Evolutionary conservation across 306 rosid species (phyloP).

Genomic region (Citrullus amarus): DNA sequence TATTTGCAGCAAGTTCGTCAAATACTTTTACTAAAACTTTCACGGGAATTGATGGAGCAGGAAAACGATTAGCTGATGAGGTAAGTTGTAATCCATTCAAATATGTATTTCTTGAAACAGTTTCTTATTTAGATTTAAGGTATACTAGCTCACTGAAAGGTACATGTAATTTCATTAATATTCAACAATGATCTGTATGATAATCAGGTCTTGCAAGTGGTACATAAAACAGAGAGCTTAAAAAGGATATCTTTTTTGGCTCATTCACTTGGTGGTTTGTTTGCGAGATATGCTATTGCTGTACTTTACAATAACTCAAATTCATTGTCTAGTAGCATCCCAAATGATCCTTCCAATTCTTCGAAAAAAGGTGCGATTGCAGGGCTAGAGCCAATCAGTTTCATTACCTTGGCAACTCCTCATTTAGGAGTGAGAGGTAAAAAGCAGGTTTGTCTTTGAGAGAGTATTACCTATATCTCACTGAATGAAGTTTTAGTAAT

Average conservation of each 20-base stretch:
- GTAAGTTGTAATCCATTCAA: constrained; percentile 36
- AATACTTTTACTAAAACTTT: constrained; percentile 77
- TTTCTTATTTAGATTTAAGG: not conserved
- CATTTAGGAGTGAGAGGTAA: constrained; percentile 94
- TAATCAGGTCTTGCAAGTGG: constrained; percentile 66
- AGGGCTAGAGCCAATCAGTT: constrained; percentile 81
- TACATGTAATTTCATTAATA: constrained; percentile 11
- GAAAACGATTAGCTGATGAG: constrained; percentile 84
- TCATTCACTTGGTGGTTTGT: constrained; percentile 93
- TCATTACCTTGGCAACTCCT: constrained; percentile 89
- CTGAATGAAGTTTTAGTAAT: not conserved
- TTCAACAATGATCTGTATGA: constrained; percentile 19
- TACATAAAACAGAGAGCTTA: constrained; percentile 51
- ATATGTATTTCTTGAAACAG: constrained; percentile 5
- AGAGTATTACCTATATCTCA: constrained; percentile 11
- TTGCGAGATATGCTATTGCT: constrained; percentile 79
- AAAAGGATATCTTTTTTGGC: constrained; percentile 85
- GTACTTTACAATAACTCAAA: constrained; percentile 45
- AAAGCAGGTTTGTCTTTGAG: constrained; percentile 55
- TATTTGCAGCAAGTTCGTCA: constrained; percentile 76
- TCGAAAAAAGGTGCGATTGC: constrained; percentile 57
- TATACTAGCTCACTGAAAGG: constrained; percentile 4
- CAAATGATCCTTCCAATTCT: constrained; percentile 21
- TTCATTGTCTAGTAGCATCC: constrained; percentile 21
- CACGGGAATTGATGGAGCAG: constrained; percentile 90